phyloP scores from a whole-genome alignment of 495 filamentous ascomycete genomes.

The Tuber melanosporum region DNA sequence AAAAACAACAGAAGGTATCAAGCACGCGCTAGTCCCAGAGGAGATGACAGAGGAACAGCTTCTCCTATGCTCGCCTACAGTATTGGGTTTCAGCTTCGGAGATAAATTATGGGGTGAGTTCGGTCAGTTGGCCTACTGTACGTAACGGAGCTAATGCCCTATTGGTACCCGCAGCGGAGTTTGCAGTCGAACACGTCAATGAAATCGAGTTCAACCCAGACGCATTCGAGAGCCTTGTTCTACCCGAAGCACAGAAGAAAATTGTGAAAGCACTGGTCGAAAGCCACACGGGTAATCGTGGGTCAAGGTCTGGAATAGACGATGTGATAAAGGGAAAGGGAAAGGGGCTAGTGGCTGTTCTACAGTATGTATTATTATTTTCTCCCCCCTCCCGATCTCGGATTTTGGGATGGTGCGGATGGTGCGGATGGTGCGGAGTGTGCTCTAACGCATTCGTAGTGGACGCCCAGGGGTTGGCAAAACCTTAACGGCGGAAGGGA shows the following conservation, averaged over 20 bases:
- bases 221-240: conserved; percentile 62
- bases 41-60: conserved; percentile 46
- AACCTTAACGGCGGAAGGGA: conserved; percentile 81
- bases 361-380: conserved; percentile 32
- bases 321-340: conserved; percentile 53
- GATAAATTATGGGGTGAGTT: conserved; percentile 48
- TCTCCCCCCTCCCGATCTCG: neutral
- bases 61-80: conserved; percentile 44
- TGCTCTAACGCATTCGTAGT: conserved; percentile 38
- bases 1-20: conserved; percentile 7
- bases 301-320: conserved; percentile 25
- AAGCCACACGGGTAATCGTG: conserved; percentile 47
- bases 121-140: conserved; percentile 36
- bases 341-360: conserved; percentile 56
- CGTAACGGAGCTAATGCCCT: neutral
- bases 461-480: conserved; percentile 84
- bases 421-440: neutral
- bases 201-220: conserved; percentile 64
- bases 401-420: conserved; percentile 1
- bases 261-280: conserved; percentile 68
- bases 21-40: conserved; percentile 29
- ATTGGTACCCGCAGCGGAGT: conserved; percentile 48
- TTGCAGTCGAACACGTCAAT: conserved; percentile 59
- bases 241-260: conserved; percentile 60
- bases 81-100: conserved; percentile 47